Evolutionary conservation across 805 yeast species (phyloP), one percentile per base, ranked within the genome.

Genomic region (Monosporozyma unispora): DNA sequence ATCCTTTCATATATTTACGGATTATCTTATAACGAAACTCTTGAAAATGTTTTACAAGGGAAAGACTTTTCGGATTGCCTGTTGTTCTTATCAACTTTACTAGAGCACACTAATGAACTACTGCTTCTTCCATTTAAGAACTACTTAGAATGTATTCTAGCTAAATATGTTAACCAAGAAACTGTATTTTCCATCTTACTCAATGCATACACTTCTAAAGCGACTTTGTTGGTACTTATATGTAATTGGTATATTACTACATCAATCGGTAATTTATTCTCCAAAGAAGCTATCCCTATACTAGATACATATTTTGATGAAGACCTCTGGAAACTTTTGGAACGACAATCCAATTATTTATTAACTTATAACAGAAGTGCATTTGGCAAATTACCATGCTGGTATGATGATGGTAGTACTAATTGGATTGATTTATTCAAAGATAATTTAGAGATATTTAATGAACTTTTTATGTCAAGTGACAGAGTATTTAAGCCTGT

Each of bases 201-300:
- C 11, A 81, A 81, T 57, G 75, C 95, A 0, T 73, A 73, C 44
- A 57, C 67, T 18, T 67, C 74, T 44, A 64, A 74, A 19, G 84
- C 88, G 6, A 61, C 66, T 11, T 77, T 81, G 54, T 63, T 89
- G 35, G 71, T 79, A 52, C 71, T 73, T 46, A 76, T 78, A 48
- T 79, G 95, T 59, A 68, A 82, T 23, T 81, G 87, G 82, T 84
- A 77, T 55, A 70, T 87, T 11, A 80, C 77, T 54, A 73, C 77
- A 54, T 87, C 87, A 60, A 66, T 85, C 49, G 88, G 81, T 28
- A 59, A 79, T 3, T 57, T 86, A 14, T 67, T 88, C 31, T 75
- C 79, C 48, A 82, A 80, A 21, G 65, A 66, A 1, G 70, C 71
- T 48, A 51, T 62, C 1, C 66, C 68, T 8, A 50, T 72, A 29